Evolutionary conservation across 345 rosid species (phyloP), one percentile per base, ranked within the genome.

Genomic region (Populus euphratica): DNA sequence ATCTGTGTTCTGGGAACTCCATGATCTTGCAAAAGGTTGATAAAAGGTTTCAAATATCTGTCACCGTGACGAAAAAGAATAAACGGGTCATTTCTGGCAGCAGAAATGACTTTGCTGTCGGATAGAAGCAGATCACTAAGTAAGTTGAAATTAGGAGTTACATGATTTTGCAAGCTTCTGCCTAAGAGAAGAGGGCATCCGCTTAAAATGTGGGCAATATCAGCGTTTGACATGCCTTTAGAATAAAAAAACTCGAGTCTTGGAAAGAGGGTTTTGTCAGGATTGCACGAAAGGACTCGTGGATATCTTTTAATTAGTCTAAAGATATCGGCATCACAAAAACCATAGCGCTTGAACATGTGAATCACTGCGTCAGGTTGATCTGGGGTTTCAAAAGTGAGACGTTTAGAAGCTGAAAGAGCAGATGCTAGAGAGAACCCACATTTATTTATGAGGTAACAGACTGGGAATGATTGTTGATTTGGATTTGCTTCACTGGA

Each of bases 1-100:
- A 65, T 65, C 17, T 65, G 35, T 9, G 20, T 13, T 35, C 72
- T 33, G 50, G 73, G 64, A 27, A 78, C 84, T n/a, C 81, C 81
- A 65, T 61, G 21, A 3, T 70, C 70, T 31, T 41, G 43, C 59
- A 70, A 72, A 64, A 69, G 35, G 27, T 69, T 18, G 39, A 81
- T 68, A 29, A 50, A 29, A 39, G 73, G 68, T 49, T 7, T 49
- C 75, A 77, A 7, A 31, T 12, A 8, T 52, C 16, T 4, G 10
- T 67, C 65, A 23, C 23, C 13, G n/a, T 70, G 61, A 29, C 12
- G 1, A 41, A 1, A 2, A 3, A 39, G 7, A 39, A 74, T 44
- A 21, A 1, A 3, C 5, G 77, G 54, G 65, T 3, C 14, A 1
- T 25, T 11, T 62, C 18, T 63, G 20, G 31, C 31, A 2, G 54